phyloP scores from a whole-genome alignment of 2,329 filamentous ascomycete species.

The Claviceps lovelessii region DNA sequence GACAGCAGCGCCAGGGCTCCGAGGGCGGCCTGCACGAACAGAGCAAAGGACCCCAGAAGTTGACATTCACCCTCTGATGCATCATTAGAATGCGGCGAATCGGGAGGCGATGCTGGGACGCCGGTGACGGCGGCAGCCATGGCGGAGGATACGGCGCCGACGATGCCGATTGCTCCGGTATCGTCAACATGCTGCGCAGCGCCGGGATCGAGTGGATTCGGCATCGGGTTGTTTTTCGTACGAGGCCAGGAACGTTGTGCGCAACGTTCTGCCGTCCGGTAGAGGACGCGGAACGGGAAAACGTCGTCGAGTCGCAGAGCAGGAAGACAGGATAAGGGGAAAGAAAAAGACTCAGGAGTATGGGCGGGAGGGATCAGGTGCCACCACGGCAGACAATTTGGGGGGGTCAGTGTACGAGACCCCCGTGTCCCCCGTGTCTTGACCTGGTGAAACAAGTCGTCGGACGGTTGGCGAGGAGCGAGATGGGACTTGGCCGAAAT shows the following conservation, averaged over 20 bases:
- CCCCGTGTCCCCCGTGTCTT: too few relatives aligned
- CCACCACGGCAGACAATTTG: not conserved
- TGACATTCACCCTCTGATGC: constrained; percentile 62
- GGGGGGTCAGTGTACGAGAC: not conserved
- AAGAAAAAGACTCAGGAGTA: not conserved
- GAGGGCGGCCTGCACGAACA: constrained; percentile 77
- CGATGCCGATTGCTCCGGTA: constrained; percentile 6
- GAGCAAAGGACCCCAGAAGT: constrained; percentile 77
- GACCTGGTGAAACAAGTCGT: not conserved
- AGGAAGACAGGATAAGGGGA: not conserved
- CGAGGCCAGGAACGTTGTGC: not conserved
- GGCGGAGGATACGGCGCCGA: constrained; percentile 6
- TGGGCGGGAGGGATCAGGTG: not conserved
- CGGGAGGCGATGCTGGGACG: constrained; percentile 13
- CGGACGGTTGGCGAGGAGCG: not conserved
- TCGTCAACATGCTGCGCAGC: constrained; percentile 1
- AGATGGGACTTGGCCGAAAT: not conserved
- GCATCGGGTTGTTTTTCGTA: constrained; percentile 1
- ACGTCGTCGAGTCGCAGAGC: not conserved
- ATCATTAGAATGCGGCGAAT: constrained; percentile 17
- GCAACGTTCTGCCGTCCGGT: not conserved
- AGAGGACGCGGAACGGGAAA: not conserved
- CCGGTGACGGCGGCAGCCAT: constrained; percentile 14
- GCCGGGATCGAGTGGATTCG: not conserved
- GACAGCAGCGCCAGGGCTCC: constrained; percentile 71